Percentiles rank a stretch among this genome's conserved stretches.
Conservation (phyloP, 192 early-diverging fungal species). For the Cetraspora pellucida region DNA sequence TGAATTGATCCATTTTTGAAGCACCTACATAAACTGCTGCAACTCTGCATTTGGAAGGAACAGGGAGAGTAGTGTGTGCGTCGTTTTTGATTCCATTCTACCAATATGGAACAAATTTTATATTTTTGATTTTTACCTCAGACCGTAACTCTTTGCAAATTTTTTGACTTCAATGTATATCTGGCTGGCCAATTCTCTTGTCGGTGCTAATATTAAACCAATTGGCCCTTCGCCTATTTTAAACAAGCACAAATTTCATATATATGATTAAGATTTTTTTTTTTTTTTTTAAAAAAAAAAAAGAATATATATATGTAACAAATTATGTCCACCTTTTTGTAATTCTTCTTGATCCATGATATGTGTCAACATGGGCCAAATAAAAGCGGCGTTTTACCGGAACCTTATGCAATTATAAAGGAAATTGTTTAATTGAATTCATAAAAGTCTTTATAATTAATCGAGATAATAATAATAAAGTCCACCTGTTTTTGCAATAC, state of each 20-base stretch:
- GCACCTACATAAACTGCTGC: conserved; percentile 80
- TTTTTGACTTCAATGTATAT: conserved; percentile 79
- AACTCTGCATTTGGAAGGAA: conserved; percentile 42
- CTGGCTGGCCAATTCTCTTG: conserved; percentile 77
- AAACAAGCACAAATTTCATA: neutral
- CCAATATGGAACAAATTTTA: conserved; percentile 22
- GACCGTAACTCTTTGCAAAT: conserved; percentile 74
- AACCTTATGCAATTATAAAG: conserved; percentile 42
- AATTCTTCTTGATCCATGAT: conserved; percentile 84
- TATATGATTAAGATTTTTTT: neutral
- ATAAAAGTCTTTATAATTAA: neutral
- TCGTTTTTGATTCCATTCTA: conserved; percentile 30
- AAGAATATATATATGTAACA: neutral
- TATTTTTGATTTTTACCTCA: conserved; percentile 48
- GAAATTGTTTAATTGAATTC: neutral
- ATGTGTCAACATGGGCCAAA: conserved; percentile 83
- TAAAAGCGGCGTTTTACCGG: conserved; percentile 87
- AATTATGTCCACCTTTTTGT: conserved; percentile 38
- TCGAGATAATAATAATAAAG: too few species aligned
- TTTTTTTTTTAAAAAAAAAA: neutral
- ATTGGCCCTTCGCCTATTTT: conserved; percentile 76
- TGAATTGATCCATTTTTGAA: conserved; percentile 82
- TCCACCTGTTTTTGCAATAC: conserved; percentile 75
- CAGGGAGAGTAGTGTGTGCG: conserved; percentile 34
- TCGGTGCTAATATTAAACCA: conserved; percentile 77